phyloP scores from a whole-genome alignment of 1,284 basidiomycete genomes.

The Hypsizygus ulmarius region DNA sequence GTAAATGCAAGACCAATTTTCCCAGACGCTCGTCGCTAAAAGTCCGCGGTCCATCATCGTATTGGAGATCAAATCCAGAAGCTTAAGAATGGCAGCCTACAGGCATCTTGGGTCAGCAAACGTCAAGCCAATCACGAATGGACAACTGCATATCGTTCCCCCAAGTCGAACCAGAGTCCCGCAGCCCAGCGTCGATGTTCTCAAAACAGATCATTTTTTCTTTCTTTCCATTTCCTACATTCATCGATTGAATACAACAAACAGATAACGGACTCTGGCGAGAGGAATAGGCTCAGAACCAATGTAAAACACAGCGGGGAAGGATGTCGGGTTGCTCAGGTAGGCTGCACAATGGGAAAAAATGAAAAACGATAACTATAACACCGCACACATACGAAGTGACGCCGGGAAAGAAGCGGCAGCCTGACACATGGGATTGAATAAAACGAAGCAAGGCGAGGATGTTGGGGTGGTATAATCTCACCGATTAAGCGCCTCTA shows the following conservation, averaged over 20 bases:
- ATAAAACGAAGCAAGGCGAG: background rate
- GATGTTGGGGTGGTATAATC: background rate
- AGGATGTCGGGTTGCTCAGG: conserved; percentile 17
- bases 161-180: too few relatives aligned
- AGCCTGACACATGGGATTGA: background rate
- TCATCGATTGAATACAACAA: conserved; percentile 23
- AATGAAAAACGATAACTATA: conserved; percentile 21
- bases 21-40: conserved; percentile 22
- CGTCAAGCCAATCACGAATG: too few relatives aligned
- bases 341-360: conserved; percentile 17
- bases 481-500: conserved; percentile 33
- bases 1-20: background rate
- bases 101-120: too few relatives aligned
- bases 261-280: conserved; percentile 17
- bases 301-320: conserved; percentile 15
- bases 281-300: conserved; percentile 11
- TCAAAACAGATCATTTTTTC: background rate
- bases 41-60: conserved; percentile 21
- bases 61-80: conserved; percentile 10
- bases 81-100: too few relatives aligned
- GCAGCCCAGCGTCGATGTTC: too few relatives aligned
- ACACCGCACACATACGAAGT: conserved; percentile 19
- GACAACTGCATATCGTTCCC: too few relatives aligned
- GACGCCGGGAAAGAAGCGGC: conserved; percentile 5
- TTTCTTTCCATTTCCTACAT: conserved; percentile 24